Conservation (phyloP, 257 asterid species). For the Perilla frutescens region DNA sequence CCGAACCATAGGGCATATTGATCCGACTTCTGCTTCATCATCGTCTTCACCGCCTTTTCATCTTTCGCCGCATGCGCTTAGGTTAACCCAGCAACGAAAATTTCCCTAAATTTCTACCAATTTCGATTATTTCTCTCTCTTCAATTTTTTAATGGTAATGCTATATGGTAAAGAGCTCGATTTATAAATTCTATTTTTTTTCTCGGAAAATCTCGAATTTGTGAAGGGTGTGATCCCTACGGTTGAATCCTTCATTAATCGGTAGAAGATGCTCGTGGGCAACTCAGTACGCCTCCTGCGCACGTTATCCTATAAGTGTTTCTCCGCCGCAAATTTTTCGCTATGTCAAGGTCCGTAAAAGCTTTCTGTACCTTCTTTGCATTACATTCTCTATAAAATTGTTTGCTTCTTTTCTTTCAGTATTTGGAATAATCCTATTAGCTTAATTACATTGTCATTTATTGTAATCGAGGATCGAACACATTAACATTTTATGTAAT, state of each 20-base stretch:
- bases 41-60: constrained; percentile 6
- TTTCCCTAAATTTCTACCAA: not conserved
- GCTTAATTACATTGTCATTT: not conserved
- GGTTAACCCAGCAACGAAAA: constrained; percentile 15
- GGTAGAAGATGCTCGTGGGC: constrained; percentile 48
- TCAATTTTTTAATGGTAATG: not conserved
- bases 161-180: constrained; percentile 13
- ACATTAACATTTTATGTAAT: not conserved
- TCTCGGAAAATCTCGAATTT: constrained; percentile 30
- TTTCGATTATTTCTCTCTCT: constrained; percentile 3
- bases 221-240: constrained; percentile 37
- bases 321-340: constrained; percentile 36
- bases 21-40: constrained; percentile 9
- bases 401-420: not conserved
- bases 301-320: constrained; percentile 27
- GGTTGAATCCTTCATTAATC: constrained; percentile 37
- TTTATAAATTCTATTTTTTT: not conserved
- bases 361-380: not conserved
- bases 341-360: constrained; percentile 52
- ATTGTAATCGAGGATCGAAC: not conserved
- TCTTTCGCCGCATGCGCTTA: constrained; percentile 35
- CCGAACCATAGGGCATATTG: constrained; percentile 19
- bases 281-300: constrained; percentile 29
- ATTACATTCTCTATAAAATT: not conserved
- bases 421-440: not conserved